Base-by-base conservation (phyloP, 2,329 filamentous ascomycete species). In the Apiospora aurea region DNA sequence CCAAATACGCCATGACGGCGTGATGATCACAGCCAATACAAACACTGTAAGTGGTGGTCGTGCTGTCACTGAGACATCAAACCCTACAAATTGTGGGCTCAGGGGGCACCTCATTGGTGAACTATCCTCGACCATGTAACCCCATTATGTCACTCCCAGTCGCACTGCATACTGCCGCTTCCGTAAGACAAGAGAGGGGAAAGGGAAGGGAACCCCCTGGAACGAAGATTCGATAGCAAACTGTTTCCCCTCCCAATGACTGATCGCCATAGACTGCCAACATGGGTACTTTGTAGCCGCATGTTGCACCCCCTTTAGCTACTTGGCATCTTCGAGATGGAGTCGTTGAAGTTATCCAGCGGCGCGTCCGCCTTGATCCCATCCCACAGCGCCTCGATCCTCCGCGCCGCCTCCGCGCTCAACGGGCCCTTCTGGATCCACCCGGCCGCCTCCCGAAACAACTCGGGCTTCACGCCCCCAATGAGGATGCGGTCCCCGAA, bases 401-500 rank as follows among this genome's bases (percentile, higher is more conserved):
- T 57, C 43, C 16, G n/a, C n/a, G 21, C 68, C 8, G 68, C 47
- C 4, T 43, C 68, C 46, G 26, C 47, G 18, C 68, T 44, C 68
- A 69, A 29, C 18, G 68, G 68, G 3, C 68, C 68, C 68, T 69
- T 57, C 34, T 41, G 38, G 8, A 57, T 69, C 34, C 44, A 47
- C 10, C 44, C 68, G 34, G 43, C 47, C 18, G 68, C 71, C 67
- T 71, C 72, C 16, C 51, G 34, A 38, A 73, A 26, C 13, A 69
- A 67, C 26, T 46, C 29, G 6, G 69, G 66, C 46, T 66, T 71
- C 67, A 67, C 53, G 13, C 69, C 67, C 26, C 72, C 72, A 7
- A 73, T 43, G 5, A 73, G 47, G 41, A 73, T 34, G 24, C 67
- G 67, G 41, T 73, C 72, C 7, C 72, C 72, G 11, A 47, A 44